These are phyloP conservation scores for Fusarium begoniae DNA, from an alignment of 2,329 filamentous ascomycete genomes.

Conservation along the genomic window DNA sequence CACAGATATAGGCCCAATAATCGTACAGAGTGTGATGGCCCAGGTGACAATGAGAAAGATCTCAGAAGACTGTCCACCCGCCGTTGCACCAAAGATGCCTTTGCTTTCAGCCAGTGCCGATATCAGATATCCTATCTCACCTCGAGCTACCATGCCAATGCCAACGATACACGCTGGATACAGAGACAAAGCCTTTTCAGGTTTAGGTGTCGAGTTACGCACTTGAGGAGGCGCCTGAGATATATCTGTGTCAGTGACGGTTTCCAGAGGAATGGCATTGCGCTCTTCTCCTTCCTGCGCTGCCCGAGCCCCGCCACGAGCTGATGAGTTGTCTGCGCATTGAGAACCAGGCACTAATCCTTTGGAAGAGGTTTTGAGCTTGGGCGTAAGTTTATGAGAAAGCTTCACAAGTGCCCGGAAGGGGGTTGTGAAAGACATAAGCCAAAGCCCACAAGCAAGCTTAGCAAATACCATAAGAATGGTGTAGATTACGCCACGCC, in stretches of 20 bases:
- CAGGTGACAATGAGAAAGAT: conserved; percentile 64
- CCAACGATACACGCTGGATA: conserved; percentile 75
- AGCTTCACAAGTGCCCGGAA: neutral
- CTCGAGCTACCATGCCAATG: conserved; percentile 76
- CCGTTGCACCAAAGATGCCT: conserved; percentile 49
- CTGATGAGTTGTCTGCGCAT: neutral
- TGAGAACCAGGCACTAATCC: conserved; percentile 16
- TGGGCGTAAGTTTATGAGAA: neutral
- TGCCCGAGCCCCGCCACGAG: neutral
- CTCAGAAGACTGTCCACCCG: conserved; percentile 44
- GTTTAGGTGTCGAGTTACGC: conserved; percentile 16
- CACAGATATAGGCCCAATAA: conserved; percentile 59
- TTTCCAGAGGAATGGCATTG: neutral
- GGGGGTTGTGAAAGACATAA: conserved; percentile 48
- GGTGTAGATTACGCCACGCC: conserved; percentile 78
- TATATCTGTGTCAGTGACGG: neutral
- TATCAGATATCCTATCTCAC: conserved; percentile 83
- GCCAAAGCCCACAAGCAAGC: conserved; percentile 67
- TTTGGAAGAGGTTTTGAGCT: neutral
- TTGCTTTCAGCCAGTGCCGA: conserved; percentile 70
- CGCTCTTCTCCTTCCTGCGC: neutral
- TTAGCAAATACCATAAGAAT: conserved; percentile 75
- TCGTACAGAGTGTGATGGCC: conserved; percentile 65
- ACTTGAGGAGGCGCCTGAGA: neutral
- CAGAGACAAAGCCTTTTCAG: conserved; percentile 65